A percentile compares a stretch with the other conserved stretches of the same genome.
These are phyloP conservation scores for Vachellia pachyceras DNA, from an alignment of 306 rosid genomes.

Conservation along the genomic window DNA sequence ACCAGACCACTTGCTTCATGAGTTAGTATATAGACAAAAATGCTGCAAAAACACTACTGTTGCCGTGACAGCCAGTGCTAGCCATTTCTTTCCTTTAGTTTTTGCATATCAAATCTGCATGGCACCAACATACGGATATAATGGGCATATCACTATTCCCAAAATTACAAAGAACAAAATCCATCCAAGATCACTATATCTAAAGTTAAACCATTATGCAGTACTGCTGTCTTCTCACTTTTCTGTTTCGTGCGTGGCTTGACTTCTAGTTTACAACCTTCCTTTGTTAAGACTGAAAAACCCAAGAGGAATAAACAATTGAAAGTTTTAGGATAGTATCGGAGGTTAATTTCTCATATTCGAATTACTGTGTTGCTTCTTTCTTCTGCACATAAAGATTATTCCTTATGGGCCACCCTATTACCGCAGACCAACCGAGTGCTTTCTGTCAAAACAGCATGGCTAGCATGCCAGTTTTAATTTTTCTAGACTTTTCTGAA, in stretches of 20 bases:
- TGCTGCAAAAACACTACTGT: constrained; percentile 17
- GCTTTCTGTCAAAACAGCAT: constrained; percentile 20
- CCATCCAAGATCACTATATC: constrained; percentile 28
- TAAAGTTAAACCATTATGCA: constrained; percentile 29
- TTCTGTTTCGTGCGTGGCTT: constrained; percentile 10
- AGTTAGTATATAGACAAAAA: constrained; percentile 13
- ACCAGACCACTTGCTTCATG: constrained; percentile 33
- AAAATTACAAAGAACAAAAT: constrained; percentile 32
- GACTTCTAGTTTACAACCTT: constrained; percentile 32
- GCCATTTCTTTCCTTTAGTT: constrained; percentile 33
- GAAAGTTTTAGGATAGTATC: neutral
- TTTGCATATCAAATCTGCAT: constrained; percentile 40
- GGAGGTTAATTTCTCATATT: constrained; percentile 3
- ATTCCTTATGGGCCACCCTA: constrained; percentile 29
- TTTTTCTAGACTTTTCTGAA: neutral
- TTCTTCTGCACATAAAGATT: constrained; percentile 32
- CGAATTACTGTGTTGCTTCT: constrained; percentile 13
- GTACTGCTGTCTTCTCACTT: constrained; percentile 18
- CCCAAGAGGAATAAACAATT: neutral
- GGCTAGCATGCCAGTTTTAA: constrained; percentile 28
- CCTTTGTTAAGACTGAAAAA: constrained; percentile 10
- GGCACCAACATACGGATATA: constrained; percentile 37
- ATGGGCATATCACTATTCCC: constrained; percentile 27
- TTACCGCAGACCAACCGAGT: constrained; percentile 18
- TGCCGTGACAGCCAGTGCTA: constrained; percentile 23